Conservation (phyloP, 1,284 basidiomycete genomes). For the Irpex sp. region DNA sequence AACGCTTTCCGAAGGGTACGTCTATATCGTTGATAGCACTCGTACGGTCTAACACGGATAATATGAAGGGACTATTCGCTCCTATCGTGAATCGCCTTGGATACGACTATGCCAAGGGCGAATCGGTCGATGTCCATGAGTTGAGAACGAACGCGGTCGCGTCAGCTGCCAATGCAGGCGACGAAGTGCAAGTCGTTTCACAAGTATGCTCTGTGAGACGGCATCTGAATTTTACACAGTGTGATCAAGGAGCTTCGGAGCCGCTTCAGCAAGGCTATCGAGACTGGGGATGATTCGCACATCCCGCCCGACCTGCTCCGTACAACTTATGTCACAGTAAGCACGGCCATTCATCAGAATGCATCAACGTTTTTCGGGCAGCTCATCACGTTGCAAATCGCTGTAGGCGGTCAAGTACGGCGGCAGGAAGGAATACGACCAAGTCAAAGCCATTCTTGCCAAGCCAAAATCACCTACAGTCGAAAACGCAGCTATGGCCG, state of each 20-base stretch:
- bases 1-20: constrained; percentile 63
- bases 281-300: constrained; percentile 71
- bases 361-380: too few relatives aligned
- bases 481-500: constrained; percentile 61
- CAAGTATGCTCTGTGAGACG: too few relatives aligned
- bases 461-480: constrained; percentile 72
- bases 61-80: constrained; percentile 60
- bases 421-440: constrained; percentile 74
- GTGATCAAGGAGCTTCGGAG: constrained; percentile 71
- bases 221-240: constrained; percentile 30
- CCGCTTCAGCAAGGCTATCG: constrained; percentile 73
- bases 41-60: too few relatives aligned
- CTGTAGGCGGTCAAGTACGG: constrained; percentile 41
- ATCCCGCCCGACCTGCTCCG: constrained; percentile 79
- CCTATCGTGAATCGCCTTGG: constrained; percentile 82
- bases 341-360: constrained; percentile 10
- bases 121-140: constrained; percentile 71
- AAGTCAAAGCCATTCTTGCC: constrained; percentile 64
- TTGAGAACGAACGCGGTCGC: constrained; percentile 78
- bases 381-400: neutral
- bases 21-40: neutral
- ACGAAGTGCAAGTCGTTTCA: constrained; percentile 42
- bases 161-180: constrained; percentile 61
- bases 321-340: constrained; percentile 47
- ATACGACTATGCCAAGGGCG: constrained; percentile 69